Evolutionary conservation across 768 basidiomycete genomes (phyloP).

Genomic region (Collybia sordida): DNA sequence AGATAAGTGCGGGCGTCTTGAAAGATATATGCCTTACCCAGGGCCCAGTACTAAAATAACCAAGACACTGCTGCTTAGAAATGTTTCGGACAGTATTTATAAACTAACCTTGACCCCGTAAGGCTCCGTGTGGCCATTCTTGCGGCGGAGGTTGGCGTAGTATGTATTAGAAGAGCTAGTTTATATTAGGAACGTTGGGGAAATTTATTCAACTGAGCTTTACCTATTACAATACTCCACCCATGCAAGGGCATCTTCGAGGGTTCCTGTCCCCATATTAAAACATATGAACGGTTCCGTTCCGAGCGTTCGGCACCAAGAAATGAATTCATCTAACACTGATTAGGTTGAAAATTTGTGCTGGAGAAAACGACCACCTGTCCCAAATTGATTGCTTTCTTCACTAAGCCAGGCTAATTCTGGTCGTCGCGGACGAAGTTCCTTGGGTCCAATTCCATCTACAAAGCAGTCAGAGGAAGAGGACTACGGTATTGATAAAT

Average conservation of each 20-base stretch:
- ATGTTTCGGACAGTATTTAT: neutral
- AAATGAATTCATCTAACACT: conserved; percentile 46
- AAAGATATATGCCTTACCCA: conserved; percentile 18
- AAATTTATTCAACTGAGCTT: neutral
- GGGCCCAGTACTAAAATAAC: conserved; percentile 30
- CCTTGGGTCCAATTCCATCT: conserved; percentile 56
- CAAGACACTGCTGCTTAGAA: neutral
- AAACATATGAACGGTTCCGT: conserved; percentile 60
- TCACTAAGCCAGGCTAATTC: conserved; percentile 63
- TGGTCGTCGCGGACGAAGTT: conserved; percentile 48
- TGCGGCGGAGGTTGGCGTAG: conserved; percentile 59
- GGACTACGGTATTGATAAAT: neutral
- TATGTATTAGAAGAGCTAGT: conserved; percentile 38
- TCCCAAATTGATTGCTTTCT: conserved; percentile 63
- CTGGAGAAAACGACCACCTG: conserved; percentile 25
- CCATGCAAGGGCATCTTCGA: conserved; percentile 60
- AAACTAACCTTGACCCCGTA: conserved; percentile 42
- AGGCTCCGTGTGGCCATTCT: conserved; percentile 55
- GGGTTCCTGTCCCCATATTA: conserved; percentile 65
- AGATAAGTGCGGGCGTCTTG: neutral
- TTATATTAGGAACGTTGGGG: conserved; percentile 2
- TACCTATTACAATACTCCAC: conserved; percentile 64
- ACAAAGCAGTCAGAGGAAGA: neutral
- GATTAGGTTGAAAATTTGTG: neutral
- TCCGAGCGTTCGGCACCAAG: conserved; percentile 49